Percentiles rank a stretch among this genome's conserved stretches.
These are phyloP conservation scores for Boechera retrofracta DNA, from an alignment of 345 rosid genomes.

Conservation along the genomic window DNA sequence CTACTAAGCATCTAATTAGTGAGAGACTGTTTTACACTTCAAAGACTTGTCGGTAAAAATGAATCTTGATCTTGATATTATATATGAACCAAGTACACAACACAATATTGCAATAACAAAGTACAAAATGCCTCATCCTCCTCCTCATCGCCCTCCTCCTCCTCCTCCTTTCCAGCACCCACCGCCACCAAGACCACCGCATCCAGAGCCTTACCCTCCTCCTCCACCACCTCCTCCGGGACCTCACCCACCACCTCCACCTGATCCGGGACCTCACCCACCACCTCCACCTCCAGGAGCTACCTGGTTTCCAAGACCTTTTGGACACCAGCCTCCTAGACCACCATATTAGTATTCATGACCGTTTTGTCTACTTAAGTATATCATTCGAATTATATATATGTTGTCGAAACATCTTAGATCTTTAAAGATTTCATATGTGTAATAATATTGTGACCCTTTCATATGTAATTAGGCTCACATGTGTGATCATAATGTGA, in stretches of 20 bases:
- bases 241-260: slow-evolving; percentile 28
- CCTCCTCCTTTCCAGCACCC: slow-evolving; percentile 30
- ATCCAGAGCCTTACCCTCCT: slow-evolving; percentile 25
- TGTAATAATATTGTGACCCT: neutral
- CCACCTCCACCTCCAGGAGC: slow-evolving; percentile 38
- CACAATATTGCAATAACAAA: slow-evolving; percentile 23
- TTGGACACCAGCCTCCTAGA: slow-evolving; percentile 22
- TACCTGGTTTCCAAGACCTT: slow-evolving; percentile 24
- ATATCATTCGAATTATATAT: neutral
- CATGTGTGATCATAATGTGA: neutral
- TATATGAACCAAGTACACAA: slow-evolving; percentile 26
- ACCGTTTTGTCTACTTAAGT: neutral
- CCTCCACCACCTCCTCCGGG: slow-evolving; percentile 27
- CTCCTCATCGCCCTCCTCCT: slow-evolving; percentile 24
- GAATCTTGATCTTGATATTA: slow-evolving; percentile 5
- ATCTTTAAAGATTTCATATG: neutral
- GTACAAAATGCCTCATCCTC: slow-evolving; percentile 34
- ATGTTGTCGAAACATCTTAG: slow-evolving; percentile 1
- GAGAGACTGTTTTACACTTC: slow-evolving; percentile 10
- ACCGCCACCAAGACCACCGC: slow-evolving; percentile 38
- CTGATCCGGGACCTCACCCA: slow-evolving; percentile 24
- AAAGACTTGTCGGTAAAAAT: slow-evolving; percentile 33
- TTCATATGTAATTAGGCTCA: neutral
- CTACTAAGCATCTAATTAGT: neutral
- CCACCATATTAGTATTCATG: slow-evolving; percentile 25